Conservation (phyloP, 768 basidiomycete genomes). For the Ramaria rubella region DNA sequence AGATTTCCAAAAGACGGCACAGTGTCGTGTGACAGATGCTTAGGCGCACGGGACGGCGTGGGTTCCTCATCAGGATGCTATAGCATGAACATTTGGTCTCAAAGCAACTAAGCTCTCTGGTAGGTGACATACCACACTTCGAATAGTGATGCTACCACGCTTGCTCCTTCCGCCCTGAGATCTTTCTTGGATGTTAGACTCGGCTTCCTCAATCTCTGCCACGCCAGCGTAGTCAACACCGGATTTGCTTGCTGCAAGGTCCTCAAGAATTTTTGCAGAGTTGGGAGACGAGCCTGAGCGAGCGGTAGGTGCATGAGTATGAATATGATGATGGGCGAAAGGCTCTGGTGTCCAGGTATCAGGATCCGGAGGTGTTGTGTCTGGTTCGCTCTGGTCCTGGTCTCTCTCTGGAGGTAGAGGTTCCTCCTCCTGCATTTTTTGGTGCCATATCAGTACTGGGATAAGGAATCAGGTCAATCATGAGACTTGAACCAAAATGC, state of each 20-base stretch:
- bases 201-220: conserved; percentile 5
- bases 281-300: conserved; percentile 6
- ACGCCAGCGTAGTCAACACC: conserved; percentile 11
- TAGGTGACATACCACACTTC: neutral
- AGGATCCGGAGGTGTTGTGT: neutral
- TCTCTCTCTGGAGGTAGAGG: conserved; percentile 10
- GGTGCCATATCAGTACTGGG: conserved; percentile 10
- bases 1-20: conserved; percentile 8
- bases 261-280: conserved; percentile 8
- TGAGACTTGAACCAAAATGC: neutral
- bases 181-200: conserved; percentile 8
- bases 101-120: neutral
- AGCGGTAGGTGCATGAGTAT: conserved; percentile 6
- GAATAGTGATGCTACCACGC: conserved; percentile 2
- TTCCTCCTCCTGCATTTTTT: conserved; percentile 10
- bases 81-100: neutral
- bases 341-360: neutral
- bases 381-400: conserved; percentile 10
- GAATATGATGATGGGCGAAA: neutral
- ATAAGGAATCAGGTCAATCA: neutral
- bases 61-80: neutral
- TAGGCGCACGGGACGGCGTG: conserved; percentile 2
- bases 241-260: conserved; percentile 10
- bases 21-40: conserved; percentile 9
- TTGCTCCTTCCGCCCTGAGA: conserved; percentile 3